phyloP scores from a whole-genome alignment of 495 filamentous ascomycete species.

The Xylaria flabelliformis region DNA sequence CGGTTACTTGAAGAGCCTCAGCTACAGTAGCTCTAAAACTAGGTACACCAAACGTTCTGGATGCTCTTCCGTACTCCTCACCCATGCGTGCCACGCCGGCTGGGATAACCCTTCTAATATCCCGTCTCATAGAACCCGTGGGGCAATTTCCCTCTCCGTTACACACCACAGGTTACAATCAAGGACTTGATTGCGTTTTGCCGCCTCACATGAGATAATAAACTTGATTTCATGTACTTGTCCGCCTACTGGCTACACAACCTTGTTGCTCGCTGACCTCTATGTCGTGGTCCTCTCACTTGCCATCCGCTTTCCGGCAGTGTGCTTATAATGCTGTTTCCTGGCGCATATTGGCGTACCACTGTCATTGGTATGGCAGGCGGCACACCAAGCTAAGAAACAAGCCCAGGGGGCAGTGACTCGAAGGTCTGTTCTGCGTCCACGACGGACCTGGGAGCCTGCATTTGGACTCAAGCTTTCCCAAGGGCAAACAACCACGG shows the following conservation, averaged over 20 bases:
- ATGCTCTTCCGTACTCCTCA: neutral
- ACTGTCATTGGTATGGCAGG: conserved; percentile 36
- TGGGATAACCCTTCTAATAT: conserved; percentile 36
- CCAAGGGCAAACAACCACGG: neutral
- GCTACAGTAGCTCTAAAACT: neutral
- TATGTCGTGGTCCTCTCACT: conserved; percentile 17
- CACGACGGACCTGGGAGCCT: conserved; percentile 8
- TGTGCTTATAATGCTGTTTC: conserved; percentile 26
- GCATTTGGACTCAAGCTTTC: neutral
- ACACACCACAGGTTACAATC: conserved; percentile 6
- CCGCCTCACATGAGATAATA: conserved; percentile 22
- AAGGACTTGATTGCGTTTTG: conserved; percentile 17
- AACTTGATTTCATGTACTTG: conserved; percentile 21
- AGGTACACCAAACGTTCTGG: neutral
- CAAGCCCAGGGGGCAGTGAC: conserved; percentile 37
- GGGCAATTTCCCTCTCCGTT: conserved; percentile 30
- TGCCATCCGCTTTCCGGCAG: conserved; percentile 30
- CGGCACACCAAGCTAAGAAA: conserved; percentile 36
- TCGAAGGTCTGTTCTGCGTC: conserved; percentile 35
- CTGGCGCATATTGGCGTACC: conserved; percentile 29
- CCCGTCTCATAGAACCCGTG: conserved; percentile 41
- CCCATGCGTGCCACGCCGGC: conserved; percentile 24
- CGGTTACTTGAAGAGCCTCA: conserved; percentile 2
- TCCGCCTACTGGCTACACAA: neutral
- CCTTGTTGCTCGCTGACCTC: conserved; percentile 8